Conservation (phyloP, 176 grass and related monocot genomes). For the Bothriochloa decipiens region DNA sequence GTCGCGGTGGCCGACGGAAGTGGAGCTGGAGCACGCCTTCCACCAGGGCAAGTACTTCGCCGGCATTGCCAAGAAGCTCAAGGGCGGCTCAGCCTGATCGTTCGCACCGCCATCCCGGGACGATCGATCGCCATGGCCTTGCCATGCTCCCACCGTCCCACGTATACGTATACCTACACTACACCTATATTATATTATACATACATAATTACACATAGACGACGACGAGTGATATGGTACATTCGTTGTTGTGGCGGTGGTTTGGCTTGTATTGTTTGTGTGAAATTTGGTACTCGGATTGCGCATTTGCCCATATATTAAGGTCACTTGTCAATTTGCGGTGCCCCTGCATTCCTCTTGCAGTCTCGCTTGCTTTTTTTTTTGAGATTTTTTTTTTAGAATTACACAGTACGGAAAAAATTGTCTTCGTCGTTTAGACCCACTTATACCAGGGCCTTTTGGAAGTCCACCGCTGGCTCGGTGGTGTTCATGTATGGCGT, state of each 20-base stretch:
- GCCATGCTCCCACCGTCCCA: not conserved
- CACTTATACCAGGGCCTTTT: not conserved
- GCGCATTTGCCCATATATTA: not conserved
- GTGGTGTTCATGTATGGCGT: not conserved
- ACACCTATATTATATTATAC: not conserved
- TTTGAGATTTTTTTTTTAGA: too few relatives aligned
- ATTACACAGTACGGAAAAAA: too few relatives aligned
- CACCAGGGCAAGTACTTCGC: slow-evolving; percentile 93
- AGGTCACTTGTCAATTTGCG: not conserved
- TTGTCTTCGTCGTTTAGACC: not conserved
- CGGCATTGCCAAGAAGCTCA: slow-evolving; percentile 79
- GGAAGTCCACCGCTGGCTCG: not conserved
- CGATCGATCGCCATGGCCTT: not conserved
- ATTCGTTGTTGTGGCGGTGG: not conserved
- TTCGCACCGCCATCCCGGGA: not conserved
- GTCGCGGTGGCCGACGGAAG: slow-evolving; percentile 61
- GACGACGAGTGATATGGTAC: not conserved
- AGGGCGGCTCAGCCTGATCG: slow-evolving; percentile 53
- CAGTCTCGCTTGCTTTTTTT: not conserved
- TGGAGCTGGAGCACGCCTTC: slow-evolving; percentile 87
- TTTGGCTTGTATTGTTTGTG: slow-evolving; percentile 25
- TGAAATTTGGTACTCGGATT: slow-evolving; percentile 25
- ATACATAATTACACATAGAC: not conserved
- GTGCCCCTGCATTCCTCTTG: too few relatives aligned
- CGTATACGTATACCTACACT: not conserved